A percentile compares a stretch with the other conserved stretches of the same genome.
Conservation (phyloP, 1,139 yeast genomes). For the Yamadazyma atmosphaerica region DNA sequence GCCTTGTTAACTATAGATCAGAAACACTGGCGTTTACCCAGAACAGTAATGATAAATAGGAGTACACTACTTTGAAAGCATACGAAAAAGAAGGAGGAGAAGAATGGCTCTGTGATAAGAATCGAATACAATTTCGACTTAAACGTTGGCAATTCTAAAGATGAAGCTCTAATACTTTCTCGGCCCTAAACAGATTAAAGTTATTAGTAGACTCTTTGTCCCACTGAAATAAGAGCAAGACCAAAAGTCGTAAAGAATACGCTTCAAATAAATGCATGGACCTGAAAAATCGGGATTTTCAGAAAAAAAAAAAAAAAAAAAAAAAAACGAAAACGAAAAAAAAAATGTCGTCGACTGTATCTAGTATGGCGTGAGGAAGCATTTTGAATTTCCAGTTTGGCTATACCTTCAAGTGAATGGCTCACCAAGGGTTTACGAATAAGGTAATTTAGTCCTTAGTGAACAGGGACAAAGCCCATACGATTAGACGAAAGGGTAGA, state of each 20-base stretch:
- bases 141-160: too few species aligned
- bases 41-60: too few species aligned
- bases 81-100: too few species aligned
- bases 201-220: too few species aligned
- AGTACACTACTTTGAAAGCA: too few species aligned
- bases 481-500: background rate
- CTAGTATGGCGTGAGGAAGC: background rate
- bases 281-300: background rate
- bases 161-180: too few species aligned
- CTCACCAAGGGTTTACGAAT: background rate
- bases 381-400: background rate
- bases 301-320: background rate
- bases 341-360: slow-evolving; percentile 1
- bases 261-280: background rate
- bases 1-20: too few species aligned
- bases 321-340: background rate
- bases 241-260: background rate
- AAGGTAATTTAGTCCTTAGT: background rate
- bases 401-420: background rate
- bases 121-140: too few species aligned
- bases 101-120: too few species aligned
- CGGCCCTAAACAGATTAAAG: too few species aligned
- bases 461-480: background rate
- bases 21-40: too few species aligned
- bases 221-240: too few species aligned